A percentile compares a stretch with the other conserved stretches of the same genome.
Evolutionary conservation across 2,329 filamentous ascomycete species (phyloP).

Genomic region (Raffaelea arxii): DNA sequence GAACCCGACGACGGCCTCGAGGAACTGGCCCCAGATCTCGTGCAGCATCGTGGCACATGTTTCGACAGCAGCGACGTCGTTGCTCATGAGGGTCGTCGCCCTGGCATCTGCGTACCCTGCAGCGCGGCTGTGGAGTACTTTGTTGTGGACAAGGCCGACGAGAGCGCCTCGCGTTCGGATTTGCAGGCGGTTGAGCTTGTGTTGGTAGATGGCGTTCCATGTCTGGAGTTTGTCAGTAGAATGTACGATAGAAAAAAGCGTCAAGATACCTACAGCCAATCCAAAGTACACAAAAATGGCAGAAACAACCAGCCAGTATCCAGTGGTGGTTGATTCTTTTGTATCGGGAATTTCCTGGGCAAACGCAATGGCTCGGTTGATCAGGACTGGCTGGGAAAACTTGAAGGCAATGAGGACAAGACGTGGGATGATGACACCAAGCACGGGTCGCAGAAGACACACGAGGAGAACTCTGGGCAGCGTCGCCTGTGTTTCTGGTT

Average conservation of each 20-base stretch:
- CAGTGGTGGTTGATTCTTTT: constrained; percentile 4
- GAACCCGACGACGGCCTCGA: constrained; percentile 31
- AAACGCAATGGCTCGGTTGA: constrained; percentile 25
- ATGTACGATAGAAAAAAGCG: neutral
- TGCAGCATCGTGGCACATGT: constrained; percentile 26
- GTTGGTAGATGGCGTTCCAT: constrained; percentile 13
- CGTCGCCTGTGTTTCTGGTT: constrained; percentile 15
- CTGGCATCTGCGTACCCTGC: constrained; percentile 20
- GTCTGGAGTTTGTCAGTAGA: constrained; percentile 8
- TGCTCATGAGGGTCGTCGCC: constrained; percentile 29
- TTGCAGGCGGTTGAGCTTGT: constrained; percentile 13
- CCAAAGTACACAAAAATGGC: constrained; percentile 26
- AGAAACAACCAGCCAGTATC: constrained; percentile 21
- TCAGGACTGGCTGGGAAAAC: constrained; percentile 30
- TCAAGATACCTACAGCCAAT: constrained; percentile 21
- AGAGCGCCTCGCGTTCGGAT: constrained; percentile 15
- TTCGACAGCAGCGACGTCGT: constrained; percentile 26
- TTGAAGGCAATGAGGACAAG: constrained; percentile 27
- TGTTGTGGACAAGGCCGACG: constrained; percentile 13
- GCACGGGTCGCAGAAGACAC: constrained; percentile 19
- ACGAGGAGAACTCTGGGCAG: constrained; percentile 21
- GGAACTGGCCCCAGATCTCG: constrained; percentile 30
- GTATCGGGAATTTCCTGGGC: neutral
- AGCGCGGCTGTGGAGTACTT: neutral
- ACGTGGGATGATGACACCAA: constrained; percentile 23